phyloP scores from a whole-genome alignment of 352 stramenopile genomes.

The Phytophthora aleatoria region DNA sequence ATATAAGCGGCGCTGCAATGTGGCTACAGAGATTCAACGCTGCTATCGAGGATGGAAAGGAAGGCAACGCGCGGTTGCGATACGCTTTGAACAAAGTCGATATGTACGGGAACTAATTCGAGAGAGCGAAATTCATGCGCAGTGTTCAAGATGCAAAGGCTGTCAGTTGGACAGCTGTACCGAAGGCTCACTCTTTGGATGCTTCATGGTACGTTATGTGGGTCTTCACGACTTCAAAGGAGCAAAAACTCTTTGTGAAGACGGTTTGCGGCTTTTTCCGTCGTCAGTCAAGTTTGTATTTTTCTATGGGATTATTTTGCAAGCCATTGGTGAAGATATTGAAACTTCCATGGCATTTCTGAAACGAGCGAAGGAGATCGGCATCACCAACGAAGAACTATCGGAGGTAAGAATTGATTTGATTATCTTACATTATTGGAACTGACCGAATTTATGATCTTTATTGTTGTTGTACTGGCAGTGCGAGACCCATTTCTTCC shows the following conservation, averaged over 20 bases:
- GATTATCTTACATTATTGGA: background rate
- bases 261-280: conserved; percentile 45
- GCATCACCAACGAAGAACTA: conserved; percentile 35
- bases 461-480: conserved; percentile 11
- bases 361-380: conserved; percentile 25
- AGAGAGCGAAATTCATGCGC: conserved; percentile 27
- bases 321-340: conserved; percentile 50
- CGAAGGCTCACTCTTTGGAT: conserved; percentile 48
- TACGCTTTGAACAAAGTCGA: conserved; percentile 50
- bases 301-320: conserved; percentile 47
- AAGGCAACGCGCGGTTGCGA: conserved; percentile 21
- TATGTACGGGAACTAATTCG: conserved; percentile 35
- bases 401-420: conserved; percentile 32
- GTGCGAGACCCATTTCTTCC: conserved; percentile 53
- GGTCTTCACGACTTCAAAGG: conserved; percentile 54
- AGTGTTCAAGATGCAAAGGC: conserved; percentile 28
- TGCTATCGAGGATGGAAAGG: conserved; percentile 45
- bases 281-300: conserved; percentile 45
- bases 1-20: conserved; percentile 30
- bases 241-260: conserved; percentile 39
- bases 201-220: conserved; percentile 56
- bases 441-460: background rate
- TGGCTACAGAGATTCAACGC: conserved; percentile 44
- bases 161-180: conserved; percentile 40
- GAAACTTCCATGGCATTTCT: conserved; percentile 42